A percentile compares a stretch with the other conserved stretches of the same genome.
Evolutionary conservation across 805 yeast species (phyloP).

Genomic region (Cyberlindnera japonica): DNA sequence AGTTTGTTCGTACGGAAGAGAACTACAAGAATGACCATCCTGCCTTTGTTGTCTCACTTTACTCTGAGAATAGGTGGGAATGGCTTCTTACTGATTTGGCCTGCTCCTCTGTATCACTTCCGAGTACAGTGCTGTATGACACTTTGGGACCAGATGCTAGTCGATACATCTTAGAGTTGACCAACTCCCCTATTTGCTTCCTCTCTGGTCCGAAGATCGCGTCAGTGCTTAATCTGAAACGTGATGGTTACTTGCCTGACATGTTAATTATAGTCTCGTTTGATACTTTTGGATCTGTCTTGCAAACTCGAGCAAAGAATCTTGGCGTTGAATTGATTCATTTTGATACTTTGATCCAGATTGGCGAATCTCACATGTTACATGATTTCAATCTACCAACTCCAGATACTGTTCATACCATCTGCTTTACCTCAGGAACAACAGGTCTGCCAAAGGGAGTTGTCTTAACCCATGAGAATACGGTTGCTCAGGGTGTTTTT

Average conservation of each 20-base stretch:
- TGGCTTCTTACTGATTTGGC: slow-evolving; percentile 68
- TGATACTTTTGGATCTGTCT: slow-evolving; percentile 39
- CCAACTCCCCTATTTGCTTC: slow-evolving; percentile 62
- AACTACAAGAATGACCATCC: slow-evolving; percentile 7
- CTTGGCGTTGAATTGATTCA: slow-evolving; percentile 31
- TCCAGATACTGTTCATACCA: slow-evolving; percentile 41
- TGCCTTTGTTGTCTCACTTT: slow-evolving; percentile 38
- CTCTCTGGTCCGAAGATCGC: slow-evolving; percentile 43
- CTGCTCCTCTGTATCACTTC: slow-evolving; percentile 35
- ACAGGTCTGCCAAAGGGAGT: slow-evolving; percentile 65
- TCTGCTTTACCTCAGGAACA: slow-evolving; percentile 61
- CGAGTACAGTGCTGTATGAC: slow-evolving; percentile 51
- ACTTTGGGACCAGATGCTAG: slow-evolving; percentile 58
- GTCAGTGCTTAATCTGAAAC: slow-evolving; percentile 32
- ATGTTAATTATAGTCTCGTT: slow-evolving; percentile 45
- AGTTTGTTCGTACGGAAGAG: slow-evolving; percentile 33
- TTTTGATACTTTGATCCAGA: slow-evolving; percentile 33
- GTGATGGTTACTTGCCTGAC: slow-evolving; percentile 26
- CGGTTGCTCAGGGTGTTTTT: slow-evolving; percentile 35
- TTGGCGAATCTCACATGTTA: slow-evolving; percentile 11
- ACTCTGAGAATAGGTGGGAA: slow-evolving; percentile 55
- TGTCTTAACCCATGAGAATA: slow-evolving; percentile 41
- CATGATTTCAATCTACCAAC: slow-evolving; percentile 35
- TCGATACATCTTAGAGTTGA: slow-evolving; percentile 53
- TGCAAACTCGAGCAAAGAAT: slow-evolving; percentile 22